These are phyloP conservation scores for Taxillus chinensis DNA, from an alignment of 164 flowering plant species.

Conservation along the genomic window DNA sequence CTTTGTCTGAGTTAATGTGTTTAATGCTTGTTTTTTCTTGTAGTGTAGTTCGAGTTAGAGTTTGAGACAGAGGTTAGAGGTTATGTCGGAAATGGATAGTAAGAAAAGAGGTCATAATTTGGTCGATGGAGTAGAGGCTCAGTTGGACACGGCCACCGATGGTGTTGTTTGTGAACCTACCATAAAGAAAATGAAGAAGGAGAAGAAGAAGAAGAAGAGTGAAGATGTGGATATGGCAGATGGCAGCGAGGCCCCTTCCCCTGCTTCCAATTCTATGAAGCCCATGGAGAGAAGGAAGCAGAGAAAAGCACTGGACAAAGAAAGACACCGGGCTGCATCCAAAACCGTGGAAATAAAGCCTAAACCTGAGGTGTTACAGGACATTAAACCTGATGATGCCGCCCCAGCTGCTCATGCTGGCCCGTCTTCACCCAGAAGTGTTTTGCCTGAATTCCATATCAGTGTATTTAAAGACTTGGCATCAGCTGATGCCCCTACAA, in stretches of 20 bases:
- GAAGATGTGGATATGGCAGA: constrained; percentile 9
- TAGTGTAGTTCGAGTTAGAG: no score
- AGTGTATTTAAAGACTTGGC: constrained; percentile 64
- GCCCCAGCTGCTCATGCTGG: background rate
- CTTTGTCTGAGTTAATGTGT: no score
- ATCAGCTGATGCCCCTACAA: constrained; percentile 32
- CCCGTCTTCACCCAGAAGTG: constrained; percentile 15
- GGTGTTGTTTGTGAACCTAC: constrained; percentile 2
- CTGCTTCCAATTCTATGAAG: constrained; percentile 17
- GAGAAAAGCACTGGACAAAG: constrained; percentile 61
- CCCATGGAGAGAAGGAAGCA: constrained; percentile 88
- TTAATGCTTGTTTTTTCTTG: no score
- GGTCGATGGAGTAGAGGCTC: constrained; percentile 17
- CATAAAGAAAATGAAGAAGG: constrained; percentile 30
- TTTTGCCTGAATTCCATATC: constrained; percentile 59
- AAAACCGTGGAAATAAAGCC: constrained; percentile 8
- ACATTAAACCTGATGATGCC: background rate
- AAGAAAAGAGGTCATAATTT: constrained; percentile 29
- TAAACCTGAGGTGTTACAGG: background rate
- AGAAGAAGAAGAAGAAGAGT: constrained; percentile 11
- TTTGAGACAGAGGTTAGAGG: no score
- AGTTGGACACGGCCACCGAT: constrained; percentile 4
- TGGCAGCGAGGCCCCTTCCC: constrained; percentile 6
- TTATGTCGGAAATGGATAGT: constrained; percentile 27
- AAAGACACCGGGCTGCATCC: constrained; percentile 19